A percentile compares a stretch with the other conserved stretches of the same genome.
Evolutionary conservation across 2,329 filamentous ascomycete genomes (phyloP).

Genomic region (Fusarium sterilihyphosum): DNA sequence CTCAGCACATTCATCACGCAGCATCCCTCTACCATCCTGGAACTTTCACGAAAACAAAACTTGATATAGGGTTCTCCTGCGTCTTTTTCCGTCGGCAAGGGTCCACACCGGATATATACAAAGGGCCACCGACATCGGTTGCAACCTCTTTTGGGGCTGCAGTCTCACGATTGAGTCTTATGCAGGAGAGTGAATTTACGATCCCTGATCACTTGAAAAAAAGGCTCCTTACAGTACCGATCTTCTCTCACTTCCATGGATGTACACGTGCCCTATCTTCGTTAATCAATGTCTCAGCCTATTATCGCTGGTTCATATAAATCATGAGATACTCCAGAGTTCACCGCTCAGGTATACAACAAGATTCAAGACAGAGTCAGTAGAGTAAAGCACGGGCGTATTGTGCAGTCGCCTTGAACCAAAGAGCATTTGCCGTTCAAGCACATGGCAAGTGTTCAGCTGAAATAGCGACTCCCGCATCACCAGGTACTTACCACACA

Average conservation of each 20-base stretch:
- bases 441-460: constrained; percentile 29
- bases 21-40: not conserved
- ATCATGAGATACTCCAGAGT: not conserved
- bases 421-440: constrained; percentile 4
- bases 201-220: not conserved
- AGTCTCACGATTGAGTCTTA: constrained; percentile 8
- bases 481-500: constrained; percentile 6
- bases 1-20: not conserved
- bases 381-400: constrained; percentile 15
- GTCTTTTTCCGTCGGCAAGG: constrained; percentile 8
- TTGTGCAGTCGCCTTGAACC: not conserved
- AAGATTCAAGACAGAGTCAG: not conserved
- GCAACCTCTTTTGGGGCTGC: constrained; percentile 6
- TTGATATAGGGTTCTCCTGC: not conserved
- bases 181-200: constrained; percentile 5
- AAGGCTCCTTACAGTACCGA: not conserved
- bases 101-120: constrained; percentile 6
- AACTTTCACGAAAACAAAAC: not conserved
- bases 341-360: constrained; percentile 8
- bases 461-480: constrained; percentile 9
- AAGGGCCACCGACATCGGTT: constrained; percentile 16
- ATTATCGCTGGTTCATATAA: not conserved
- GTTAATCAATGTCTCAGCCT: not conserved
- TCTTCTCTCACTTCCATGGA: constrained; percentile 1
- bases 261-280: constrained; percentile 22